Evolutionary conservation across 2,329 filamentous ascomycete species (phyloP).

Genomic region (Colletotrichum eremochloae): DNA sequence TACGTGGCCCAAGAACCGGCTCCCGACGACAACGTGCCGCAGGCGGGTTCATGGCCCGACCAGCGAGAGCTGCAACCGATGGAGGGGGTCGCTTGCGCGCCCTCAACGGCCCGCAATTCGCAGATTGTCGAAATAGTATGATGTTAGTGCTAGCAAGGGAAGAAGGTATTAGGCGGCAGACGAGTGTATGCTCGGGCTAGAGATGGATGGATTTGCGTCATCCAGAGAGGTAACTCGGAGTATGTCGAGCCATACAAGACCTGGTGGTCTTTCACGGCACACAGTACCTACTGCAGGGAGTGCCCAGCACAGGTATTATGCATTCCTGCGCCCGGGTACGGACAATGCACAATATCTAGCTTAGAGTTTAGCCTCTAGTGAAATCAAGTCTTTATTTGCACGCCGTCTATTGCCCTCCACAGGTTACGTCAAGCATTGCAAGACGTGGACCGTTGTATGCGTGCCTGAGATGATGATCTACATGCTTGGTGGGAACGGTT

Average conservation of each 20-base stretch:
- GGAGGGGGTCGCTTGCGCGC: constrained; percentile 36
- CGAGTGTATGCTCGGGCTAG: constrained; percentile 2
- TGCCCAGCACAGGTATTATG: constrained; percentile 3
- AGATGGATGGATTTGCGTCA: constrained; percentile 20
- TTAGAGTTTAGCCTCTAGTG: constrained; percentile 27
- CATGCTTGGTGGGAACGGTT: neutral
- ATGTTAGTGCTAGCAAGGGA: constrained; percentile 38
- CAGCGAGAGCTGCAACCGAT: constrained; percentile 41
- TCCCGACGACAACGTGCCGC: constrained; percentile 36
- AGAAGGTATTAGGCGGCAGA: constrained; percentile 3
- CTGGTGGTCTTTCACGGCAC: neutral
- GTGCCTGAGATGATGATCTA: neutral
- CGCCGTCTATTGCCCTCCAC: neutral
- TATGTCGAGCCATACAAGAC: constrained; percentile 5
- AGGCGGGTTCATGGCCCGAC: constrained; percentile 41
- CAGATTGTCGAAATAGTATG: constrained; percentile 36
- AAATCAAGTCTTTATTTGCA: constrained; percentile 37
- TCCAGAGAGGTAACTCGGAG: constrained; percentile 15
- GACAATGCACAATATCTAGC: constrained; percentile 22
- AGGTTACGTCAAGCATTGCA: neutral
- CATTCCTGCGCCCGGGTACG: constrained; percentile 21
- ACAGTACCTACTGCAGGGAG: neutral
- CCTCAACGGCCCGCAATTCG: constrained; percentile 40
- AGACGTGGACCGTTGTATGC: neutral
- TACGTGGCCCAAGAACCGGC: constrained; percentile 12